phyloP scores from a whole-genome alignment of 2,329 filamentous ascomycete genomes.

The Fusarium metavorans region DNA sequence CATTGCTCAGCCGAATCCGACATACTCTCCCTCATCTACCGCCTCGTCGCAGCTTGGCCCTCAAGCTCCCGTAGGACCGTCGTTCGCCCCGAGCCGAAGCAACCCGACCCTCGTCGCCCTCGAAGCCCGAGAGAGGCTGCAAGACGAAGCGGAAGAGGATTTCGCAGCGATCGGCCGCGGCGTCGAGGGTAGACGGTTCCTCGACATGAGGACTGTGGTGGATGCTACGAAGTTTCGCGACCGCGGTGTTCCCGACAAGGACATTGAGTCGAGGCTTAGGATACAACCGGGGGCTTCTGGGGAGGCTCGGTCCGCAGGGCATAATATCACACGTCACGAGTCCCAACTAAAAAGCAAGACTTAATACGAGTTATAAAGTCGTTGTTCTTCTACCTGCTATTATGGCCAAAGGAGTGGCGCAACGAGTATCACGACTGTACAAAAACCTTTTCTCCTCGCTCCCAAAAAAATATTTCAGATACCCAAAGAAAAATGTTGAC shows the following conservation, averaged over 20 bases:
- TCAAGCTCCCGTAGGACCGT: slow-evolving; percentile 39
- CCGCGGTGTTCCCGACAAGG: slow-evolving; percentile 51
- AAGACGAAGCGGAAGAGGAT: slow-evolving; percentile 59
- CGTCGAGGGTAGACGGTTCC: slow-evolving; percentile 56
- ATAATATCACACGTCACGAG: slow-evolving; percentile 54
- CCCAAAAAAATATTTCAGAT: slow-evolving; percentile 27
- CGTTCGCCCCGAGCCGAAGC: slow-evolving; percentile 47
- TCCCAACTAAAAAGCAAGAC: slow-evolving; percentile 30
- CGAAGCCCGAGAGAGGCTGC: slow-evolving; percentile 59
- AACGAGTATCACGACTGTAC: slow-evolving; percentile 29
- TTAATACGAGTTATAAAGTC: slow-evolving; percentile 1
- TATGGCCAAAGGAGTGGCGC: slow-evolving; percentile 7
- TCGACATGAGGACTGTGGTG: slow-evolving; percentile 61
- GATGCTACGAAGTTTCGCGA: slow-evolving; percentile 60
- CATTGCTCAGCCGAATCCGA: slow-evolving; percentile 66
- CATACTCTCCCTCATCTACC: slow-evolving; percentile 64
- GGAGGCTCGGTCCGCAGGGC: slow-evolving; percentile 56
- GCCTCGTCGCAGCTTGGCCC: slow-evolving; percentile 44
- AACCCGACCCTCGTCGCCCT: slow-evolving; percentile 64
- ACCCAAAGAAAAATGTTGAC: slow-evolving; percentile 21
- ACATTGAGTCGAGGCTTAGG: slow-evolving; percentile 61
- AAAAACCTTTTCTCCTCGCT: slow-evolving; percentile 29
- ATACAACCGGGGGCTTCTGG: slow-evolving; percentile 61
- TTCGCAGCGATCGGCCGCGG: slow-evolving; percentile 54
- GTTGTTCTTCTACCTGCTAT: slow-evolving; percentile 8